Evolutionary conservation across 345 rosid genomes (phyloP).

Genomic region (Acer negundo): DNA sequence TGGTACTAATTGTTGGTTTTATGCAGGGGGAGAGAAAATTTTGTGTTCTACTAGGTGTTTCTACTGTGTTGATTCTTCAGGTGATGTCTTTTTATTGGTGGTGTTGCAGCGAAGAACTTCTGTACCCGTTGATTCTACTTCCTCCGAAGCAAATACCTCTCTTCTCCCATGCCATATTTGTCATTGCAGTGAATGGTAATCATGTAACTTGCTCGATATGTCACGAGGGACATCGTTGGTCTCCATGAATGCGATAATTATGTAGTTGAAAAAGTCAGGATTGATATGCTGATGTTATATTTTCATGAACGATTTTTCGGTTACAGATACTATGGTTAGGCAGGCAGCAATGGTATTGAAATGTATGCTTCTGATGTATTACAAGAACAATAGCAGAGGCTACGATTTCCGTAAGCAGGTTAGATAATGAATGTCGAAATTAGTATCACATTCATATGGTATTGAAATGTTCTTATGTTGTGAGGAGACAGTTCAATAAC

Average conservation of each 20-base stretch:
- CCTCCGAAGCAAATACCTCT: constrained; percentile 96
- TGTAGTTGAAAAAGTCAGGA: background rate
- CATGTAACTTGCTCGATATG: constrained; percentile 12
- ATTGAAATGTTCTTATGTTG: background rate
- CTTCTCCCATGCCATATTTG: constrained; percentile 95
- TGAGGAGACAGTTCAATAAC: background rate
- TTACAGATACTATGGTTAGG: constrained; percentile 86
- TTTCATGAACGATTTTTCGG: constrained; percentile 19
- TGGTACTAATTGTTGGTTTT: constrained; percentile 23
- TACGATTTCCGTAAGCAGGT: constrained; percentile 92
- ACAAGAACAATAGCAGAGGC: constrained; percentile 87
- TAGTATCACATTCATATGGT: background rate
- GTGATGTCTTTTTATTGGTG: constrained; percentile 93
- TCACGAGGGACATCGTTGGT: background rate
- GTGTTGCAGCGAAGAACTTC: constrained; percentile 82
- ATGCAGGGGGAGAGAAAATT: constrained; percentile 96
- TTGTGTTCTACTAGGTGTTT: constrained; percentile 68
- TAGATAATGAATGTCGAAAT: background rate
- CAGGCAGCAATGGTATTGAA: constrained; percentile 91
- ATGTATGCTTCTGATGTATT: constrained; percentile 83
- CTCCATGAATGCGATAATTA: background rate
- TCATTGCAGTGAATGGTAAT: constrained; percentile 87
- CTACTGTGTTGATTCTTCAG: constrained; percentile 66
- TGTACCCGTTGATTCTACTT: constrained; percentile 85
- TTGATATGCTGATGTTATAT: background rate